Evolutionary conservation across 2,329 filamentous ascomycete genomes (phyloP).

Genomic region (Aspergillus hortae): DNA sequence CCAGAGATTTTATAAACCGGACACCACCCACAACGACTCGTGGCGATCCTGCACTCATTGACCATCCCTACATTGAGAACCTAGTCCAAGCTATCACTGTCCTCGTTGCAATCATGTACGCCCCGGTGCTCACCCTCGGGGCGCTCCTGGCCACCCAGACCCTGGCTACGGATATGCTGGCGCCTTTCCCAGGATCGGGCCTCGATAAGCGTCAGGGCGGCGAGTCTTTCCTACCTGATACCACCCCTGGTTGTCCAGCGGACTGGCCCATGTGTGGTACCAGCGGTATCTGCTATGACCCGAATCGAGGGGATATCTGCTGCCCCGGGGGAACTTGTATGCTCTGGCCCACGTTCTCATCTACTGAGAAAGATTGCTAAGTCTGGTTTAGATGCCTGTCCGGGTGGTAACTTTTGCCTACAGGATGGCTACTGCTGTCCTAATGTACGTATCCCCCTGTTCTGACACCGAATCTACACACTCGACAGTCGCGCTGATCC

Average conservation of each 20-base stretch:
- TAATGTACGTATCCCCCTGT: neutral
- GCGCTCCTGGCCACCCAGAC: neutral
- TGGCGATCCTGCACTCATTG: no score
- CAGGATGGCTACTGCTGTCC: slow-evolving; percentile 8
- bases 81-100: neutral
- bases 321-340: slow-evolving; percentile 13
- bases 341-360: neutral
- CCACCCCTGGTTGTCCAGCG: slow-evolving; percentile 9
- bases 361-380: neutral
- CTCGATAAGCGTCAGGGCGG: slow-evolving; percentile 5
- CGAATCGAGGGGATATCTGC: slow-evolving; percentile 9
- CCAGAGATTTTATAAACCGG: no score
- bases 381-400: slow-evolving; percentile 8
- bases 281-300: slow-evolving; percentile 14
- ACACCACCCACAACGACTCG: no score
- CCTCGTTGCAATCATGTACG: neutral
- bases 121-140: neutral
- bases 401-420: slow-evolving; percentile 5
- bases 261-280: slow-evolving; percentile 12
- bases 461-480: no score
- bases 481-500: neutral
- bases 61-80: neutral
- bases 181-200: neutral
- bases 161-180: neutral
- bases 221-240: slow-evolving; percentile 8